phyloP scores from a whole-genome alignment of 1,284 basidiomycete genomes.

The Leccinum fuscescens region DNA sequence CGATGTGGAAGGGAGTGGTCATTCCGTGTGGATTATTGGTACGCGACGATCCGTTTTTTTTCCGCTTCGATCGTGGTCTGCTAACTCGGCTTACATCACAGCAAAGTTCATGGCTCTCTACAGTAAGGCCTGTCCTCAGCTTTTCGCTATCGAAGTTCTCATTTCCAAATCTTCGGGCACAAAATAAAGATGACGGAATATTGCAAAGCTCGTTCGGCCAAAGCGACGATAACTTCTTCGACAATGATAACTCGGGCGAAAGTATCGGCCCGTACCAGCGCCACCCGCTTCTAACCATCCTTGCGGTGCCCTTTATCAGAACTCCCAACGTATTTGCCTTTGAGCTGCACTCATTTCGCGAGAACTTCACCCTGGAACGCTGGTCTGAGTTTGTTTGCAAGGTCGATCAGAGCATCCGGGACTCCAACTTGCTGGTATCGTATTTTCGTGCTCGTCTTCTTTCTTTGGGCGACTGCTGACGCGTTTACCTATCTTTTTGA shows the following conservation, averaged over 20 bases:
- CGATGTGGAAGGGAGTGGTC: conserved; percentile 6
- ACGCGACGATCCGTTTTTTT: not conserved
- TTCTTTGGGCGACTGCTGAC: conserved; percentile 1
- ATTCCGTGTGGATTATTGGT: conserved; percentile 31
- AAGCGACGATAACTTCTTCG: conserved; percentile 29
- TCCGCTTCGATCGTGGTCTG: not conserved
- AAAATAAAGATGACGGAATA: conserved; percentile 25
- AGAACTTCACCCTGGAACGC: conserved; percentile 25
- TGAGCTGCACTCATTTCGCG: conserved; percentile 28
- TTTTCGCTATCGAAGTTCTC: not conserved
- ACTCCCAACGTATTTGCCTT: conserved; percentile 30
- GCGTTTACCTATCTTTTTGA: not conserved
- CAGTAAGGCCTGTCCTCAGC: conserved; percentile 17
- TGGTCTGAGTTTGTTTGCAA: conserved; percentile 32
- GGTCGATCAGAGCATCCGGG: conserved; percentile 20
- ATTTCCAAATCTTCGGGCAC: not conserved
- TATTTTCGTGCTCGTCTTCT: not conserved
- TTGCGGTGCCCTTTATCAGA: conserved; percentile 24
- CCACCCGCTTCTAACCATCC: conserved; percentile 15
- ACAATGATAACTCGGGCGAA: conserved; percentile 24
- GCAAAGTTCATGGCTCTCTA: not conserved
- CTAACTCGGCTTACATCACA: too few relatives aligned
- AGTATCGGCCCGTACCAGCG: conserved; percentile 21
- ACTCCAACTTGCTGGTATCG: conserved; percentile 30
- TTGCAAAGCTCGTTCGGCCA: conserved; percentile 33